Evolutionary conservation across 1,284 basidiomycete species (phyloP).

Genomic region (Dichomitus squalens): DNA sequence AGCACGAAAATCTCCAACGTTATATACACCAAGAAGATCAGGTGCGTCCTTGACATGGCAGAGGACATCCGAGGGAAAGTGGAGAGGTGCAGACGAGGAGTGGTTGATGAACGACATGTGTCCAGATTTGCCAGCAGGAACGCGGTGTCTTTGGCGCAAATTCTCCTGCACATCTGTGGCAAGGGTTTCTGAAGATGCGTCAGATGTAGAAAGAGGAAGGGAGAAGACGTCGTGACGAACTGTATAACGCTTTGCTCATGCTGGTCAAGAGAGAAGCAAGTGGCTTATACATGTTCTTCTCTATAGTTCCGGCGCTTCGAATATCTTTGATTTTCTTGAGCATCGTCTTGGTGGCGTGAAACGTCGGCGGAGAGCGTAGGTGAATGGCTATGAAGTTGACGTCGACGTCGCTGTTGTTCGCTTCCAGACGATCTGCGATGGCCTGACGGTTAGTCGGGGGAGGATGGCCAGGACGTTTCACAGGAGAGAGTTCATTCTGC

Average conservation of each 20-base stretch:
- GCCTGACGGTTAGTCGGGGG: background rate
- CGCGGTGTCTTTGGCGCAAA: background rate
- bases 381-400: too few relatives aligned
- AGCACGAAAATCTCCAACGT: background rate
- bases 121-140: background rate
- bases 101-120: conserved; percentile 10
- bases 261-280: background rate
- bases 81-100: background rate
- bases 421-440: background rate
- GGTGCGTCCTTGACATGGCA: background rate
- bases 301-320: background rate
- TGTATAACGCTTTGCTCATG: conserved; percentile 3
- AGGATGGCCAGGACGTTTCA: background rate
- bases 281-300: conserved; percentile 2
- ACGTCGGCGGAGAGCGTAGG: too few relatives aligned
- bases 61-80: background rate
- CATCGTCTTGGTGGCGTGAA: too few relatives aligned
- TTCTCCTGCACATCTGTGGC: background rate
- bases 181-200: background rate
- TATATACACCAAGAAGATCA: conserved; percentile 2
- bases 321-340: background rate
- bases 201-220: background rate
- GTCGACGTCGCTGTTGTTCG: too few relatives aligned
- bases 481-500: background rate
- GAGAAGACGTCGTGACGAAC: background rate